Conservation (phyloP, 2,329 filamentous ascomycete species). For the Tolypocladium ophioglossoides region DNA sequence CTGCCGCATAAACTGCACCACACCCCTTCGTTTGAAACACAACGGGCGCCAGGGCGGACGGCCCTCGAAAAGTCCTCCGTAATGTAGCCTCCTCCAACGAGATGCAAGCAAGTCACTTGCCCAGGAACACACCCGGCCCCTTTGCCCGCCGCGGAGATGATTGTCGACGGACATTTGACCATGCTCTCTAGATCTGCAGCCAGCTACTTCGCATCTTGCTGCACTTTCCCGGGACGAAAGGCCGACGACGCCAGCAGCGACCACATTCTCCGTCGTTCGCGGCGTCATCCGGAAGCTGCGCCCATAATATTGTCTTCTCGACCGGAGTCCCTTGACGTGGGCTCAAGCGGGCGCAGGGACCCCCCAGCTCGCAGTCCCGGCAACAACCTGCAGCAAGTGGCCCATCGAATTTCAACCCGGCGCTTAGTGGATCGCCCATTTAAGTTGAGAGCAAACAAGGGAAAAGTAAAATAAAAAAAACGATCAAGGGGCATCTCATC, state of each 20-base stretch:
- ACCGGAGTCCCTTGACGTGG: neutral
- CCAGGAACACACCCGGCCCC: neutral
- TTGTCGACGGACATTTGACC: neutral
- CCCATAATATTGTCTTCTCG: neutral
- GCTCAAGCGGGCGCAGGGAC: conserved; percentile 1
- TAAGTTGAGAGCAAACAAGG: conserved; percentile 1
- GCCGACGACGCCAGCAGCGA: neutral
- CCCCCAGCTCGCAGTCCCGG: conserved; percentile 2
- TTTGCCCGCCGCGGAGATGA: neutral
- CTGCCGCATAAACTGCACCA: neutral
- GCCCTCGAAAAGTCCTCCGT: neutral
- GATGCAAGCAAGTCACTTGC: neutral
- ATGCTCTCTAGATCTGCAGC: neutral
- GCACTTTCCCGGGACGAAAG: no score
- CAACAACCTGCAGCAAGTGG: conserved; percentile 4
- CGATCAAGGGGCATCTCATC: neutral
- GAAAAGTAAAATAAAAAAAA: neutral
- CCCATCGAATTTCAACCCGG: conserved; percentile 4
- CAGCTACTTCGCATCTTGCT: neutral
- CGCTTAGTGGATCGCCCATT: conserved; percentile 4
- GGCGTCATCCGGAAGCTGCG: neutral
- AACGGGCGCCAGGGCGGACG: neutral
- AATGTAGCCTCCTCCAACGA: neutral
- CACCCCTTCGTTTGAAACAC: neutral
- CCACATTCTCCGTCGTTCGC: neutral